Evolutionary conservation across 78 protist species (phyloP).

Genomic region (Blattamonas nauphoetae): DNA sequence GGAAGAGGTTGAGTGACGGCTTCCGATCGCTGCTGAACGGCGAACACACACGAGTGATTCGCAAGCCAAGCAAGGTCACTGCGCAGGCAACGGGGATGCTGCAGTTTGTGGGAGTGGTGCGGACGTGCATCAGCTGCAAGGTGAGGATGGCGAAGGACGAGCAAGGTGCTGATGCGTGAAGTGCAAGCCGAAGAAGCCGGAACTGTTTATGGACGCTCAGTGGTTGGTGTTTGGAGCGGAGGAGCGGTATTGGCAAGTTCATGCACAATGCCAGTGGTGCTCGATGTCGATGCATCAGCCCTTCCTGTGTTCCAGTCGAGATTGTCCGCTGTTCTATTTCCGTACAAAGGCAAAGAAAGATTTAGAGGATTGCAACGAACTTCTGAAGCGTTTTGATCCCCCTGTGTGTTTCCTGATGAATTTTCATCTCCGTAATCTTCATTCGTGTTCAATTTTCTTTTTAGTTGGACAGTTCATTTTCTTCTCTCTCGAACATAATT

Average conservation of each 20-base stretch:
- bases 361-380: slow-evolving; percentile 45
- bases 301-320: slow-evolving; percentile 68
- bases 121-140: neutral
- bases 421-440: no score
- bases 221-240: neutral
- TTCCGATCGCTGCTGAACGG: neutral
- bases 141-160: neutral
- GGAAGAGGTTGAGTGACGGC: slow-evolving; percentile 50
- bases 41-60: neutral
- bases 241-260: neutral
- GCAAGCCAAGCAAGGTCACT: neutral
- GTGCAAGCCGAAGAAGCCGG: neutral
- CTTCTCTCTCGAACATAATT: no score
- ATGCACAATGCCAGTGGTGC: slow-evolving; percentile 95
- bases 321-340: slow-evolving; percentile 94
- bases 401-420: neutral
- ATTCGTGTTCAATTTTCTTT: no score
- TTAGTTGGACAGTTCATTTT: no score
- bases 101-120: neutral
- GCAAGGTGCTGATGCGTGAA: neutral
- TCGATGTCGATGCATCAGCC: slow-evolving; percentile 61
- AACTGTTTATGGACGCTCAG: neutral
- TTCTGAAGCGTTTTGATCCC: slow-evolving; percentile 57
- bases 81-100: neutral
- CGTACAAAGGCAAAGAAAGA: slow-evolving; percentile 88